A percentile compares a stretch with the other conserved stretches of the same genome.
Conservation (phyloP, 208 protist genomes). For the Trichomonas gallinae region DNA sequence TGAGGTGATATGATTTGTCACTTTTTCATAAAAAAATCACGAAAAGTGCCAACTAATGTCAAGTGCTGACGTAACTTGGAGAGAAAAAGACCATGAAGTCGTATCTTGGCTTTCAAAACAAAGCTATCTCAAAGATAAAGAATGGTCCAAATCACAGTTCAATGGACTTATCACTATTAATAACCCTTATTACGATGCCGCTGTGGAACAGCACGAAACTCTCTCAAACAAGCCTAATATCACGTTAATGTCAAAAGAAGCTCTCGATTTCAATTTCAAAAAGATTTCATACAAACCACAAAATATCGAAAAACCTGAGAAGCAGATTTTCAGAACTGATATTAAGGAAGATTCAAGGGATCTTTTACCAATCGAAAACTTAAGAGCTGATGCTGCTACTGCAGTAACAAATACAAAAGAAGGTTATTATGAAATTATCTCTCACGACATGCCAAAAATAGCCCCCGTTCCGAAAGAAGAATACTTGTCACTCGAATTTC, state of each 20-base stretch:
- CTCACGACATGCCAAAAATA: background rate
- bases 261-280: background rate
- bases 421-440: background rate
- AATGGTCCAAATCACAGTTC: background rate
- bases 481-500: background rate
- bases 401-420: background rate
- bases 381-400: background rate
- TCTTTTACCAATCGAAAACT: background rate
- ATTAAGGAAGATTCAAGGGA: background rate
- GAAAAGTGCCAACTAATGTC: background rate
- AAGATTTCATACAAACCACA: background rate
- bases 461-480: background rate
- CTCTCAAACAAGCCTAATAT: background rate
- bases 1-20: no score
- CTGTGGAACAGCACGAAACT: background rate
- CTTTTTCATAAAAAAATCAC: no score
- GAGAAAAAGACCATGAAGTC: background rate
- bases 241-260: background rate
- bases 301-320: background rate
- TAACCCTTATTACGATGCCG: background rate
- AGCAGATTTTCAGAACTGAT: background rate
- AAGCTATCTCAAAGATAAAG: background rate
- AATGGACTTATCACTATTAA: background rate
- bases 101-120: background rate
- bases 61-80: background rate